These are phyloP conservation scores for Blastobotrys peoriensis DNA, from an alignment of 805 yeast species.

Conservation along the genomic window DNA sequence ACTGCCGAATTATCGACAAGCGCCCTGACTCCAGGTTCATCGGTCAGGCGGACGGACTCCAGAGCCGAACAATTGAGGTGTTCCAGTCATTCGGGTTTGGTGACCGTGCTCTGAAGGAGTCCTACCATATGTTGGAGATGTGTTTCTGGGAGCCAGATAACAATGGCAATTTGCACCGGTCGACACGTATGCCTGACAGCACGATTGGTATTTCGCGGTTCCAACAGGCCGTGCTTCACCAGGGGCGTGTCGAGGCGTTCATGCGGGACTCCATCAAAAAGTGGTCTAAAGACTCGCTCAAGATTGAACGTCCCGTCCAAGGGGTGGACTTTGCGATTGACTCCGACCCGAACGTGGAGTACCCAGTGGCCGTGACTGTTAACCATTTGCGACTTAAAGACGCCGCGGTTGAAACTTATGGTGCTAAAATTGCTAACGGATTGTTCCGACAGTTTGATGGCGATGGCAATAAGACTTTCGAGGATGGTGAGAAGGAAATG, in stretches of 20 bases:
- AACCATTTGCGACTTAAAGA: slow-evolving; percentile 16
- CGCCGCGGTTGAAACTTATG: slow-evolving; percentile 4
- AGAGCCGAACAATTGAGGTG: slow-evolving; percentile 30
- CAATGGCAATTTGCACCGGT: slow-evolving; percentile 25
- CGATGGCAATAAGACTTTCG: slow-evolving; percentile 14
- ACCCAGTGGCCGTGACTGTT: slow-evolving; percentile 27
- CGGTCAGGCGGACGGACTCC: slow-evolving; percentile 35
- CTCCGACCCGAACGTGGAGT: slow-evolving; percentile 12
- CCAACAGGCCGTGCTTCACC: slow-evolving; percentile 30
- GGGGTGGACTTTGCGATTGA: slow-evolving; percentile 16
- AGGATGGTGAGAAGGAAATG: slow-evolving; percentile 13
- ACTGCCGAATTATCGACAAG: slow-evolving; percentile 30
- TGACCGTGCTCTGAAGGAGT: slow-evolving; percentile 26
- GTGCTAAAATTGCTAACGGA: slow-evolving; percentile 25
- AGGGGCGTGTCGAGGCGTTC: slow-evolving; percentile 30
- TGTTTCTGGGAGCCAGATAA: slow-evolving; percentile 30
- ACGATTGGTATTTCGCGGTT: slow-evolving; percentile 29
- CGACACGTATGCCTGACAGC: slow-evolving; percentile 26
- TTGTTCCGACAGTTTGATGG: slow-evolving; percentile 28
- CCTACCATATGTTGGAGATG: slow-evolving; percentile 29
- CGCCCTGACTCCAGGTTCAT: slow-evolving; percentile 26
- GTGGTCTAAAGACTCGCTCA: slow-evolving; percentile 10
- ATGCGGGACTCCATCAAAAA: slow-evolving; percentile 24
- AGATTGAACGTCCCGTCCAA: slow-evolving; percentile 16
- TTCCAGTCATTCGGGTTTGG: slow-evolving; percentile 27